Evolutionary conservation across 331 rosid species (phyloP).

Genomic region (Malus hybrid): DNA sequence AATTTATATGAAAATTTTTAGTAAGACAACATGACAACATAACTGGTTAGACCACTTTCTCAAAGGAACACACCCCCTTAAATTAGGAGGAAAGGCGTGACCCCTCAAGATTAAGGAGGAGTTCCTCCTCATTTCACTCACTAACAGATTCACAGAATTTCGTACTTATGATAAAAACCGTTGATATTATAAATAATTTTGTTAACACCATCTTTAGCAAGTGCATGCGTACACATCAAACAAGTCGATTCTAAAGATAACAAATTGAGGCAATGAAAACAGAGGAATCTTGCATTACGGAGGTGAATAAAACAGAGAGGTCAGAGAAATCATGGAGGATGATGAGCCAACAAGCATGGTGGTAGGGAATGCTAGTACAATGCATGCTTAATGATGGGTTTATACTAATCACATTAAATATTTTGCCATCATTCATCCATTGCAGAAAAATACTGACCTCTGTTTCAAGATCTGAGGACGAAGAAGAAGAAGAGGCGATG

Average conservation of each 20-base stretch:
- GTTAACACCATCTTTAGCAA: neutral
- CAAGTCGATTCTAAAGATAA: neutral
- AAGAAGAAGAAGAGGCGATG: constrained; percentile 40
- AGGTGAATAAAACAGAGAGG: neutral
- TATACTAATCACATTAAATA: neutral
- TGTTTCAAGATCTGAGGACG: constrained; percentile 60
- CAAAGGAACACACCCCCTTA: no score
- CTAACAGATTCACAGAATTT: no score
- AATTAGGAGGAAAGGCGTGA: no score
- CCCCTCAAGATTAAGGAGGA: no score
- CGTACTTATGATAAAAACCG: no score
- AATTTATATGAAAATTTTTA: no score
- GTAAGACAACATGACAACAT: no score
- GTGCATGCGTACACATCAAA: neutral
- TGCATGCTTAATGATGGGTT: neutral
- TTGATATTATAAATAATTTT: no score
- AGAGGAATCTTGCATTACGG: neutral
- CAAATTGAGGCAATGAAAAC: neutral
- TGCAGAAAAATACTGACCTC: constrained; percentile 19
- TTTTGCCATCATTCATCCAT: neutral
- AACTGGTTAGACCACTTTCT: no score
- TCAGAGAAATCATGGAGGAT: neutral
- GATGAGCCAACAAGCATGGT: neutral
- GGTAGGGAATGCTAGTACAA: neutral
- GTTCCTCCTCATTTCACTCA: no score